These are phyloP conservation scores for Cardamine resedifolia DNA, from an alignment of 345 rosid species.

Conservation along the genomic window DNA sequence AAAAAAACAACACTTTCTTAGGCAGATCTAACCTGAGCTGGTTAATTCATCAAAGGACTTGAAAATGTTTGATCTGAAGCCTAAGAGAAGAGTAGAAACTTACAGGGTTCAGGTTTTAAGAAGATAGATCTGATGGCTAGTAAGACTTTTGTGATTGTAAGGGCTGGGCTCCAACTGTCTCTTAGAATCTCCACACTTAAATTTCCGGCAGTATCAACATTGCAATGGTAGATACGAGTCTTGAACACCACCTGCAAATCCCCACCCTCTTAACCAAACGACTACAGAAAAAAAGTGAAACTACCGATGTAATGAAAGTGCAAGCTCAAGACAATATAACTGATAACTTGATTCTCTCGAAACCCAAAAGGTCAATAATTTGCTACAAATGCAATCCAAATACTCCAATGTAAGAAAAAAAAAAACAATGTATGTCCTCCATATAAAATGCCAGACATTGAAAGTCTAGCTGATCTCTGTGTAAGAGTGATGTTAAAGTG, in stretches of 20 bases:
- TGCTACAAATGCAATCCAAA: background rate
- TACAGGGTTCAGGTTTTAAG: constrained; percentile 77
- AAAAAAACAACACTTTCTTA: background rate
- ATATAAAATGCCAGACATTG: too few relatives aligned
- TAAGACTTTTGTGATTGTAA: constrained; percentile 74
- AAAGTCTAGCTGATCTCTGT: background rate
- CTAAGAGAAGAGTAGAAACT: constrained; percentile 20
- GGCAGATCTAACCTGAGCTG: background rate
- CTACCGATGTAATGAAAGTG: background rate
- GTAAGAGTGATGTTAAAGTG: background rate
- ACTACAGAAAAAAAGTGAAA: background rate
- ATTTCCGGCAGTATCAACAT: constrained; percentile 73
- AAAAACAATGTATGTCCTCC: background rate
- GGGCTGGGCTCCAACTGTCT: constrained; percentile 93
- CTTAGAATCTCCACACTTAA: constrained; percentile 72
- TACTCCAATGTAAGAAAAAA: background rate
- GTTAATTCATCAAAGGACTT: background rate
- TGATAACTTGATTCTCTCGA: background rate
- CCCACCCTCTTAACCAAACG: constrained; percentile 18
- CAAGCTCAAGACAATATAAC: background rate
- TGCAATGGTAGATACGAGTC: constrained; percentile 92
- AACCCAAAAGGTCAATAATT: background rate
- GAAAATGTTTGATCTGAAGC: background rate
- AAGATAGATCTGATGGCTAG: constrained; percentile 75
- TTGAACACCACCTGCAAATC: constrained; percentile 68